Evolutionary conservation across 768 basidiomycete species (phyloP), one percentile per base, ranked within the genome.

Genomic region (Pleurotus eryngii): DNA sequence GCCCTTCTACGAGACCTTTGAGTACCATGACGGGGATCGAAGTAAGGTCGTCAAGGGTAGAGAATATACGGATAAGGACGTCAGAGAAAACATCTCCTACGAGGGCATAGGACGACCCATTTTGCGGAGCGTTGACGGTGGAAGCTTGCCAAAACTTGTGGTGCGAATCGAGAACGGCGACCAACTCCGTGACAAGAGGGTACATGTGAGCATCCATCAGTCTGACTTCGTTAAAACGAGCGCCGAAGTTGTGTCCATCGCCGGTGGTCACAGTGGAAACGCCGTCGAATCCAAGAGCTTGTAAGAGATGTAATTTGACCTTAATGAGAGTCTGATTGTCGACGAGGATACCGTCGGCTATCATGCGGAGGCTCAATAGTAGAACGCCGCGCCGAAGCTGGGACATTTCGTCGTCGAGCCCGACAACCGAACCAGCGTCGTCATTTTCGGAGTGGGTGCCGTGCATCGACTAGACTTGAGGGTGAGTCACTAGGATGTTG

Each of bases 51-150:
- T 72, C 68, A 18, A 78, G 64, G 9, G 78, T 77, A 53, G 73
- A 76, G 58, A 88, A 74, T 22, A 85, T 68, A 27, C 73, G 72
- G 37, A 90, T 70, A 26, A 78, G 68, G 35, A 86, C 70, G 64
- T 92, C 90, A 20, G 86, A 78, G 59, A 88, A 86, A 7, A 78
- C 64, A 1, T 83, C 79, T 12, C 90, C 90, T 30, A 89, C 73
- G 17, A 88, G 80, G 17, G 79, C 70, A 3, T 72, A 65, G 0
- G 70, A 70, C 0, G 71, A 70, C 37, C 65, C 74, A 55, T 81
- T 77, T 22, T 84, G 54, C 37, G 65, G 63, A 18, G 69, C 72
- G 50, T 74, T 66, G 27, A 78, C 72, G 4, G 81, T 78, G 6
- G 81, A 71, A 1, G 80, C 70, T 8, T 86, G 61, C 38, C 78